Evolutionary conservation across 1,284 basidiomycete species (phyloP).

Genomic region (Pyrrhoderma noxium): DNA sequence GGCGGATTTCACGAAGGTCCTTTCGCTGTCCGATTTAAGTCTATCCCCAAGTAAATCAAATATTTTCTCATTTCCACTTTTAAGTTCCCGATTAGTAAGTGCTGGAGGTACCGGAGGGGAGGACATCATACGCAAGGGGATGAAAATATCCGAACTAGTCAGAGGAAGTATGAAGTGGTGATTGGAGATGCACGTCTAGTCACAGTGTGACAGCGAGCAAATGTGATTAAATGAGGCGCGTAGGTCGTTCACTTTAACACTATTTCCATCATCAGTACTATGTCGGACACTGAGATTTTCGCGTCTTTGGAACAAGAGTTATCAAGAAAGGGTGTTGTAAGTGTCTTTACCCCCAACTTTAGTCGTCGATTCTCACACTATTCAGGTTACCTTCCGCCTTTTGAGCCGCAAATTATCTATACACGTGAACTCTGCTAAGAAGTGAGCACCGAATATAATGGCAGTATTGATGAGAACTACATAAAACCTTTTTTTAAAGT

Average conservation of each 20-base stretch:
- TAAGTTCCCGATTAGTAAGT: slow-evolving; percentile 2
- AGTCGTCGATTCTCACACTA: no score
- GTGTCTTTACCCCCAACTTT: no score
- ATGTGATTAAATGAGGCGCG: background rate
- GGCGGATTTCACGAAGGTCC: slow-evolving; percentile 2
- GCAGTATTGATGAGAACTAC: background rate
- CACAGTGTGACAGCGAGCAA: background rate
- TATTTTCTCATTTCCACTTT: slow-evolving; percentile 8
- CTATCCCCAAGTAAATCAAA: slow-evolving; percentile 4
- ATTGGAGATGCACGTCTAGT: background rate
- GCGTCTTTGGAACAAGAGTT: slow-evolving; percentile 61
- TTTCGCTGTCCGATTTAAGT: slow-evolving; percentile 6
- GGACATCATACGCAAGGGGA: no score
- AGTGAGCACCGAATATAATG: slow-evolving; percentile 37
- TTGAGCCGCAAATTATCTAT: slow-evolving; percentile 60
- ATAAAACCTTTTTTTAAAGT: slow-evolving; percentile 29
- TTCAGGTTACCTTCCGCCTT: slow-evolving; percentile 68
- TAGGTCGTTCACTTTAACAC: background rate
- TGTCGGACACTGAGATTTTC: slow-evolving; percentile 38
- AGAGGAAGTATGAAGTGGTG: no score
- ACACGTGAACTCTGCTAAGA: slow-evolving; percentile 68
- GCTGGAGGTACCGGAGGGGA: no score
- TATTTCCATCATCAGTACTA: slow-evolving; percentile 23
- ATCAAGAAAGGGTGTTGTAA: slow-evolving; percentile 50
- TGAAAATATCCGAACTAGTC: no score